A percentile compares a stretch with the other conserved stretches of the same genome.
Conservation (phyloP, 805 yeast genomes). For the Henningerozyma blattae region DNA sequence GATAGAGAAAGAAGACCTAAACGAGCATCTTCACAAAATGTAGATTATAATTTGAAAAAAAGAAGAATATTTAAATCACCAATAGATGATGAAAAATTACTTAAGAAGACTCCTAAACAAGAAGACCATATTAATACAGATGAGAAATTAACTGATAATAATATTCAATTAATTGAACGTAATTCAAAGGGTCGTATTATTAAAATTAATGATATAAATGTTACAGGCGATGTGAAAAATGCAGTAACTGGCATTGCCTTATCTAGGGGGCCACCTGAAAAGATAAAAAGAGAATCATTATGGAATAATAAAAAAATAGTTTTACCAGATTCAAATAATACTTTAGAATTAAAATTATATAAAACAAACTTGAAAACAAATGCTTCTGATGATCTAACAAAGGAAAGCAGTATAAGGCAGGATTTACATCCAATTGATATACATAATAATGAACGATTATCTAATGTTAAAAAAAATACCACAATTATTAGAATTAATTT, state of each 20-base stretch:
- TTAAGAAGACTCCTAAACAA: neutral
- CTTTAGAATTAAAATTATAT: slow-evolving; percentile 10
- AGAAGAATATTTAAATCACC: slow-evolving; percentile 18
- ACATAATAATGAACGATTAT: slow-evolving; percentile 6
- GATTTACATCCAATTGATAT: slow-evolving; percentile 10
- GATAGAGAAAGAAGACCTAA: slow-evolving; percentile 15
- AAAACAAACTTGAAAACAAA: slow-evolving; percentile 21
- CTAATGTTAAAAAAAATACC: slow-evolving; percentile 1
- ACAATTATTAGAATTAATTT: neutral
- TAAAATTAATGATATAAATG: slow-evolving; percentile 29
- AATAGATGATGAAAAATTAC: neutral
- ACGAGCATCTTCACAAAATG: slow-evolving; percentile 19
- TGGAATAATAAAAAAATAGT: slow-evolving; percentile 32
- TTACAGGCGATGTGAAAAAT: slow-evolving; percentile 33
- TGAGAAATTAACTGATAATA: neutral
- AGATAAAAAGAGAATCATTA: slow-evolving; percentile 41
- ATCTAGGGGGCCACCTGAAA: slow-evolving; percentile 53
- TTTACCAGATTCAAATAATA: slow-evolving; percentile 8
- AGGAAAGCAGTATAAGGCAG: slow-evolving; percentile 21
- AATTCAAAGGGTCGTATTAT: slow-evolving; percentile 12
- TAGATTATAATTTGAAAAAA: slow-evolving; percentile 23
- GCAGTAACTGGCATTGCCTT: slow-evolving; percentile 64
- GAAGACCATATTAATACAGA: neutral
- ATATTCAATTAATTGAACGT: slow-evolving; percentile 3
- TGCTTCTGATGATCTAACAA: slow-evolving; percentile 25